Conservation (phyloP, 768 basidiomycete species). For the Dioszegia aurantiaca region DNA sequence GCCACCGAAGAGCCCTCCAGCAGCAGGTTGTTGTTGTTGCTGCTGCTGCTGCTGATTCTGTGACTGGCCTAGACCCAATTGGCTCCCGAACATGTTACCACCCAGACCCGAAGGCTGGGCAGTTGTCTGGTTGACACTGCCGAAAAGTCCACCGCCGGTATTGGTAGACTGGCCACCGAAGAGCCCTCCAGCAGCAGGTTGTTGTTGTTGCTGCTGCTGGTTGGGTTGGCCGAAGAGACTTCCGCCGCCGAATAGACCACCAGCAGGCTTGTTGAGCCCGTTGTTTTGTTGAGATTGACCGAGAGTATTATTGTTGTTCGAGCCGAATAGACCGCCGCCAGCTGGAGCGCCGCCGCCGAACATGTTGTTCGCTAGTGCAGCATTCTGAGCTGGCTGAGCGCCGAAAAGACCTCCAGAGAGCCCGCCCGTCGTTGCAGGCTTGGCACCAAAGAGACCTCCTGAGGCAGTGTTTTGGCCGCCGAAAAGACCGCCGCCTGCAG, state of each 20-base stretch:
- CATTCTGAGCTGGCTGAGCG: constrained; percentile 7
- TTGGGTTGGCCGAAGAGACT: constrained; percentile 28
- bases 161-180: constrained; percentile 25
- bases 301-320: constrained; percentile 41
- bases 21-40: constrained; percentile 53
- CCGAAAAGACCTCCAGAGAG: constrained; percentile 46
- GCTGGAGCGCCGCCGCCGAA: constrained; percentile 21
- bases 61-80: constrained; percentile 53
- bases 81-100: constrained; percentile 57
- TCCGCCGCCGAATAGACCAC: constrained; percentile 43
- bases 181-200: constrained; percentile 23
- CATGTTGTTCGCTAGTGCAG: neutral
- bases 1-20: constrained; percentile 14
- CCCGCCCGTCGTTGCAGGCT: constrained; percentile 53
- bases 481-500: constrained; percentile 37
- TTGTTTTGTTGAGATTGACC: constrained; percentile 46
- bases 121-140: constrained; percentile 22
- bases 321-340: constrained; percentile 32
- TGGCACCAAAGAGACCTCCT: constrained; percentile 52
- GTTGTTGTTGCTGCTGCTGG: constrained; percentile 41
- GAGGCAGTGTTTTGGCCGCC: constrained; percentile 16
- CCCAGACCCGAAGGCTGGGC: constrained; percentile 40
- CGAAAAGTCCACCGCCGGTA: constrained; percentile 47
- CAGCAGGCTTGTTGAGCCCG: constrained; percentile 32
- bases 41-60: constrained; percentile 57